A percentile compares a stretch with the other conserved stretches of the same genome.
phyloP scores from a whole-genome alignment of 2,329 filamentous ascomycete genomes.

The Mollisia scopiformis region DNA sequence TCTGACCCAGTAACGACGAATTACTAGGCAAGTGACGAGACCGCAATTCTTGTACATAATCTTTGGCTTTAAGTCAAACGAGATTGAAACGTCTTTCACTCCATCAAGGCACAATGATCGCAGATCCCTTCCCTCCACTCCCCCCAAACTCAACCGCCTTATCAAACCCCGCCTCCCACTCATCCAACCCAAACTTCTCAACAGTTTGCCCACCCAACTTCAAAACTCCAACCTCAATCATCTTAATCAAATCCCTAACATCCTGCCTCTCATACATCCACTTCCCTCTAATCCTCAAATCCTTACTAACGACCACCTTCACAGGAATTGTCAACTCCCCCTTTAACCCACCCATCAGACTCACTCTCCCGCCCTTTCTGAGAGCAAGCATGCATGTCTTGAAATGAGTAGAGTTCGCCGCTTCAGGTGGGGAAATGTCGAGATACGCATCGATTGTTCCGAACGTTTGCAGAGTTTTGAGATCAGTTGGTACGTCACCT shows the following conservation, averaged over 20 bases:
- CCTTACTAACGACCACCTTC: conserved; percentile 34
- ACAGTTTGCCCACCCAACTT: conserved; percentile 8
- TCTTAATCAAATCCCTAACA: conserved; percentile 43
- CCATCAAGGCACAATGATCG: not conserved
- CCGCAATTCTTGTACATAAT: no score
- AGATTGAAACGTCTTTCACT: not conserved
- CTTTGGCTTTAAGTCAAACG: not conserved
- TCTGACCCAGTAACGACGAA: no score
- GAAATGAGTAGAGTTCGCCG: conserved; percentile 44
- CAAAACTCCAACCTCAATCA: conserved; percentile 39
- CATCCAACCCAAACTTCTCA: conserved; percentile 11
- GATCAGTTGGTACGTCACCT: conserved; percentile 39
- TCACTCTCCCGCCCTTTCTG: conserved; percentile 36
- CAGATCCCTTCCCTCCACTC: conserved; percentile 24
- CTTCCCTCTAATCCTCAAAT: conserved; percentile 44
- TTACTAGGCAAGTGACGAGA: no score
- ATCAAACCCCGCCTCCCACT: conserved; percentile 19
- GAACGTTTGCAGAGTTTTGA: conserved; percentile 26
- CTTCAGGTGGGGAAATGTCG: conserved; percentile 48
- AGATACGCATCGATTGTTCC: conserved; percentile 45
- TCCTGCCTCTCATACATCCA: conserved; percentile 50
- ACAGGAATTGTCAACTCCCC: conserved; percentile 36
- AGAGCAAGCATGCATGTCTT: conserved; percentile 37
- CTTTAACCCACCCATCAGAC: conserved; percentile 37
- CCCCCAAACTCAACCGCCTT: conserved; percentile 13